Evolutionary conservation across 306 rosid species (phyloP).

Genomic region (Cyclanthera cordifolia): DNA sequence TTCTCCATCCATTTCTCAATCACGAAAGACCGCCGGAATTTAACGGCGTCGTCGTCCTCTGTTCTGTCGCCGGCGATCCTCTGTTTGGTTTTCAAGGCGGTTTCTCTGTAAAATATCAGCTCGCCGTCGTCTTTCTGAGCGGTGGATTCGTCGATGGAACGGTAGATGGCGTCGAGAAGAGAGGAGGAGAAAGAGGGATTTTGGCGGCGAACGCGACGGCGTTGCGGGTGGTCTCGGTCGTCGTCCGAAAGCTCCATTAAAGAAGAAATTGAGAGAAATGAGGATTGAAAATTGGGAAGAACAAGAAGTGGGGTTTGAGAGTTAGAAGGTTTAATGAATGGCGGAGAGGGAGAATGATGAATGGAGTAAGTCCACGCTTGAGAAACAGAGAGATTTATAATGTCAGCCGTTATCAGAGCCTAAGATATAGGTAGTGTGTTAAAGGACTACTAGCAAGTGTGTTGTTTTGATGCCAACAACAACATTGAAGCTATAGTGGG

Average conservation of each 20-base stretch:
- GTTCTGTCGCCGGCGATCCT: constrained; percentile 18
- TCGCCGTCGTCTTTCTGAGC: constrained; percentile 16
- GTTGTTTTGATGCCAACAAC: no score
- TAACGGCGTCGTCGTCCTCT: constrained; percentile 24
- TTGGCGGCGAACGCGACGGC: constrained; percentile 39
- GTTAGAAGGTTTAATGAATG: background rate
- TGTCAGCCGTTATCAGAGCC: constrained; percentile 23
- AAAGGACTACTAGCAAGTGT: background rate
- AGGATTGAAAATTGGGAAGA: background rate
- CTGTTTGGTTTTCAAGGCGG: constrained; percentile 38
- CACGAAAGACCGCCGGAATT: constrained; percentile 35
- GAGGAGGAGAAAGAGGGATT: constrained; percentile 90
- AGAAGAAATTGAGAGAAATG: background rate
- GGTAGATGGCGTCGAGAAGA: constrained; percentile 77
- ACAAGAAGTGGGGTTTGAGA: background rate
- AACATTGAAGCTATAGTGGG: no score
- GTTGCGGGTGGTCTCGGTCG: background rate
- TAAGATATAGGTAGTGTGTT: constrained; percentile 37
- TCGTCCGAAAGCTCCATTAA: constrained; percentile 55
- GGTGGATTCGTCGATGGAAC: constrained; percentile 68
- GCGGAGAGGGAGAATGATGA: constrained; percentile 32
- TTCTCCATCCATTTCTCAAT: constrained; percentile 61
- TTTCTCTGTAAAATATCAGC: constrained; percentile 38
- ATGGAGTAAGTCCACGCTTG: constrained; percentile 78
- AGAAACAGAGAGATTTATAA: constrained; percentile 15